phyloP scores from a whole-genome alignment of 2,329 filamentous ascomycete genomes.

The Ophiostoma fasciatum region DNA sequence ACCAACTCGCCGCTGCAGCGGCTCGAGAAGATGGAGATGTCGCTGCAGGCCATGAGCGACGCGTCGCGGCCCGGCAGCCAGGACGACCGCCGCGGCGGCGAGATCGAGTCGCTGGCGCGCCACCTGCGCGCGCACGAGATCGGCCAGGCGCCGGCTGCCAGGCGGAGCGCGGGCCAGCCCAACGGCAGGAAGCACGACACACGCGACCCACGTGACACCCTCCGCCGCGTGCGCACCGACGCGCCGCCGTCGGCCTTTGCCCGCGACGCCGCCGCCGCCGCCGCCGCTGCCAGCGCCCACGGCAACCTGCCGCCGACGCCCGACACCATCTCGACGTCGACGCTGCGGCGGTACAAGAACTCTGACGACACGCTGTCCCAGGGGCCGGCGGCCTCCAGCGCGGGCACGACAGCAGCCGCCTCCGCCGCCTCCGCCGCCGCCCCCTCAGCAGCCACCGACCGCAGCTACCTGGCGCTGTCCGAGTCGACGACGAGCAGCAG shows the following conservation, averaged over 20 bases:
- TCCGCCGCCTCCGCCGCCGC: too few species aligned
- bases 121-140: constrained; percentile 11
- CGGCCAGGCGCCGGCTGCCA: constrained; percentile 19
- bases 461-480: constrained; percentile 18
- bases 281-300: constrained; percentile 24
- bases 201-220: too few species aligned
- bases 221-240: constrained; percentile 35
- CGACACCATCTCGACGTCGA: constrained; percentile 43
- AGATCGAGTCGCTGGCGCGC: constrained; percentile 11
- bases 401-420: too few species aligned
- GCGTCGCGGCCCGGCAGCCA: constrained; percentile 17
- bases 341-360: constrained; percentile 33
- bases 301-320: constrained; percentile 40
- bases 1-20: constrained; percentile 34
- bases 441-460: too few species aligned
- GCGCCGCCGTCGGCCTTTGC: constrained; percentile 24
- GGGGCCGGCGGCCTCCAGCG: constrained; percentile 15
- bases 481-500: constrained; percentile 10
- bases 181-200: constrained; percentile 35
- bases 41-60: constrained; percentile 17
- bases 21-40: constrained; percentile 28
- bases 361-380: constrained; percentile 33
- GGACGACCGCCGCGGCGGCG: constrained; percentile 11
- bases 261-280: constrained; percentile 23
- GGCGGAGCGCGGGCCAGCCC: too few species aligned